These are phyloP conservation scores for Aspergillus uvarum DNA, from an alignment of 2,329 filamentous ascomycete genomes.

Conservation along the genomic window DNA sequence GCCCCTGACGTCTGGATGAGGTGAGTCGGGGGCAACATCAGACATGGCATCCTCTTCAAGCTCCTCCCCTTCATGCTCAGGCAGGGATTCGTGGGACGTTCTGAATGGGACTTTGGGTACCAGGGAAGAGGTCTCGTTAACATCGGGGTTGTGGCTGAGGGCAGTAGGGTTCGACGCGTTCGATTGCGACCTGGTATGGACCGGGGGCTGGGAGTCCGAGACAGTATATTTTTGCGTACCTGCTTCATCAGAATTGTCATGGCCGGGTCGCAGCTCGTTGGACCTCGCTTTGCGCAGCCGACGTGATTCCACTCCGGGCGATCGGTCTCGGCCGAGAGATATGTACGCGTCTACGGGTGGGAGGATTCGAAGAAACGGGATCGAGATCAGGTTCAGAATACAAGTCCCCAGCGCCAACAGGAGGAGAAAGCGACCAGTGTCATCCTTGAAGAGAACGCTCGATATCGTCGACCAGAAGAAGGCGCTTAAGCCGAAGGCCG, in stretches of 20 bases:
- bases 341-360: slow-evolving; percentile 54
- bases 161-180: slow-evolving; percentile 26
- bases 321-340: slow-evolving; percentile 35
- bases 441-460: slow-evolving; percentile 73
- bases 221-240: slow-evolving; percentile 37
- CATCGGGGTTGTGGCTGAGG: slow-evolving; percentile 37
- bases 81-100: slow-evolving; percentile 51
- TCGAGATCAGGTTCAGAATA: slow-evolving; percentile 69
- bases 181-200: slow-evolving; percentile 33
- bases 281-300: slow-evolving; percentile 36
- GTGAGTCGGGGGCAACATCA: slow-evolving; percentile 68
- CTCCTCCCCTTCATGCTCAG: slow-evolving; percentile 17
- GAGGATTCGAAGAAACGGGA: slow-evolving; percentile 81
- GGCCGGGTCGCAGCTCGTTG: slow-evolving; percentile 25
- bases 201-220: slow-evolving; percentile 28
- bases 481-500: slow-evolving; percentile 90
- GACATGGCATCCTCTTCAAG: slow-evolving; percentile 47
- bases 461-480: slow-evolving; percentile 91
- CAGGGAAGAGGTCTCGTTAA: slow-evolving; percentile 78
- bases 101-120: slow-evolving; percentile 63
- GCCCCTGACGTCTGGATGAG: slow-evolving; percentile 88
- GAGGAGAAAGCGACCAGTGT: slow-evolving; percentile 77
- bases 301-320: slow-evolving; percentile 30
- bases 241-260: slow-evolving; percentile 34
- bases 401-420: slow-evolving; percentile 79